Evolutionary conservation across 805 yeast species (phyloP), one percentile per base, ranked within the genome.

Genomic region (Torulaspora gathmanii): DNA sequence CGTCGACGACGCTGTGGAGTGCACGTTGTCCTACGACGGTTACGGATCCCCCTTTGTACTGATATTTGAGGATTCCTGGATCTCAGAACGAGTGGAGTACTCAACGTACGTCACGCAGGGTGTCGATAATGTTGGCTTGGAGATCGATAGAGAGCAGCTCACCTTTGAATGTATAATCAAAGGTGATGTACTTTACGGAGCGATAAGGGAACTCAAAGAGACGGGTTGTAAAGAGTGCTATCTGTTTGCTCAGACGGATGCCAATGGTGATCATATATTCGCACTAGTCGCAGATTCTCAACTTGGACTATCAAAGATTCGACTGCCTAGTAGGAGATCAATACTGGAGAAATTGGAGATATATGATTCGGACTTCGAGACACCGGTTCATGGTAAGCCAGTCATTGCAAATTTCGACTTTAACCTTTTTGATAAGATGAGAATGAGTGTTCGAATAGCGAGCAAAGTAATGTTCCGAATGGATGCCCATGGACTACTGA

Each of bases 301-400:
- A n/a, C 72, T 86, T 37, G 95, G 95, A 0, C 70, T 73, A 41
- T 80, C 86, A 31, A 81, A 83, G 56, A 68, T 86, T 16, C 71
- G 75, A 8, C 72, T 82, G 37, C 95, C 95, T 0, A 75, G 73
- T 48, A 84, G 77, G 38, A 72, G 74, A 53, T 69, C 79, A 2
- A 76, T 80, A 10, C 61, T 88, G 26, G 91, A 84, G 49, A 79
- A 80, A 34, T 60, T 86, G 25, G 70, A 63, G 33, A 65, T 70
- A 7, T 63, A 62, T 26, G 67, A 63, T 16, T 54, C 60, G 6
- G 60, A 56, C 29, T 52, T 58, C 6, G 51, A 53, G 1, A 54
- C 58, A 12, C 38, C 47, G 12, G 40, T 53, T 13, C 51, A 57
- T 42, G 60, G 58, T 33, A 56, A 52, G 8, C 60, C 68, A 5